Evolutionary conservation across 139 green algal genomes (phyloP).

Genomic region (Deuterostichococcus epilithicus): DNA sequence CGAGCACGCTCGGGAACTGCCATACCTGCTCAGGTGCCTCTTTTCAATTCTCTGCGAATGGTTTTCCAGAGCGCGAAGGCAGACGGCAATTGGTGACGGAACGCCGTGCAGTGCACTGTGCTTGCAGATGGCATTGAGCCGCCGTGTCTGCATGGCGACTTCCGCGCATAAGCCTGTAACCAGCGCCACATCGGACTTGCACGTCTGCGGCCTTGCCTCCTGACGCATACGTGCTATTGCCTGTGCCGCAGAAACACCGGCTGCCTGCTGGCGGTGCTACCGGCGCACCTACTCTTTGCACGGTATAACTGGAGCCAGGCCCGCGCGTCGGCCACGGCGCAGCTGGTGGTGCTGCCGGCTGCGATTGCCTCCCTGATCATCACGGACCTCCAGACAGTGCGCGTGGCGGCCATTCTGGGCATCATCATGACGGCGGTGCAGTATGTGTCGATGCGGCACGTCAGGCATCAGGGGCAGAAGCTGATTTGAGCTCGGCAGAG

Average conservation of each 20-base stretch:
- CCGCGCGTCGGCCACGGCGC: not conserved
- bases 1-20: not conserved
- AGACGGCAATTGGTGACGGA: too few relatives aligned
- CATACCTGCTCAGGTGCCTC: constrained; percentile 2
- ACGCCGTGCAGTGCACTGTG: too few relatives aligned
- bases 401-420: constrained; percentile 1
- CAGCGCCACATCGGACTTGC: too few relatives aligned
- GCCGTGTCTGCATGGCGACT: too few relatives aligned
- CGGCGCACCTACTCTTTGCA: not conserved
- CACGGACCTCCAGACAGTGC: not conserved
- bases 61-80: not conserved
- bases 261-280: not conserved
- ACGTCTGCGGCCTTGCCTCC: constrained; percentile 35
- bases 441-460: constrained; percentile 49
- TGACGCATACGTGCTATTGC: not conserved
- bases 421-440: constrained; percentile 3
- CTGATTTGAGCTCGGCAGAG: constrained; percentile 44
- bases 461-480: constrained; percentile 41
- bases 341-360: not conserved
- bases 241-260: not conserved
- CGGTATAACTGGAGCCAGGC: constrained; percentile 11
- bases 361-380: not conserved
- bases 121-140: too few relatives aligned
- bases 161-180: too few relatives aligned
- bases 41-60: not conserved